Evolutionary conservation across 1,284 basidiomycete species (phyloP), one percentile per base, ranked within the genome.

Genomic region (Ustilago sp.): DNA sequence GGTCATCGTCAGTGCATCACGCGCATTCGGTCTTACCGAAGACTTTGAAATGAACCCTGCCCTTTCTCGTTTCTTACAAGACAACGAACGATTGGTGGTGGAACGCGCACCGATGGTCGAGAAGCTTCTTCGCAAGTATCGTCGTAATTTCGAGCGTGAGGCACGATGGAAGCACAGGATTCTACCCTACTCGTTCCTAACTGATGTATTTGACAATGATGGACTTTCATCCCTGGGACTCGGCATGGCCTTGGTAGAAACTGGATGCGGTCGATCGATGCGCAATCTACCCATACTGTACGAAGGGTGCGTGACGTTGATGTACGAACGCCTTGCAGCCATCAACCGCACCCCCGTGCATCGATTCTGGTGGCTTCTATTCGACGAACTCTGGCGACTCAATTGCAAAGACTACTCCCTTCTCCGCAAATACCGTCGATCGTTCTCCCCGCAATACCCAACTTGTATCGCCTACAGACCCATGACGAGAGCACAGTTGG

Each of bases 311-410:
- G 88, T 93, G 50, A 86, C 85, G 60, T 87, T 88, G n/a, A 89
- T 90, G 11, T 90, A 91, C 82, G 89, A 90, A 59, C 88, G 92
- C 31, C 87, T 91, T 67, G 78, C 86, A 8, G 88, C 87, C n/a
- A 90, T 92, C 47, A 87, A 89, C 1, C 82, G 80, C 0, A 89
- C 89, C 1, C 88, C 89, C 71, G 86, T 90, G 0, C 87, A 90
- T n/a, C 89, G 90, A 1, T 93, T 92, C 91, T 94, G 93, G 93
- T 93, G 92, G 83, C 88, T 93, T 8, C 90, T 93, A 79, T 94
- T 92, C 91, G 92, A 93, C 69, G 79, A 90, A 85, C 28, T 81
- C 55, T 79, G 63, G 75, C 59, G 80, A 8, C 64, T 71, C 45
- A 84, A 83, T 63, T 67, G 53, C 36, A 59, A 43, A 28, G 73